A percentile compares a stretch with the other conserved stretches of the same genome.
Conservation (phyloP, 2,329 filamentous ascomycete genomes). For the Exserohilum rostratum region DNA sequence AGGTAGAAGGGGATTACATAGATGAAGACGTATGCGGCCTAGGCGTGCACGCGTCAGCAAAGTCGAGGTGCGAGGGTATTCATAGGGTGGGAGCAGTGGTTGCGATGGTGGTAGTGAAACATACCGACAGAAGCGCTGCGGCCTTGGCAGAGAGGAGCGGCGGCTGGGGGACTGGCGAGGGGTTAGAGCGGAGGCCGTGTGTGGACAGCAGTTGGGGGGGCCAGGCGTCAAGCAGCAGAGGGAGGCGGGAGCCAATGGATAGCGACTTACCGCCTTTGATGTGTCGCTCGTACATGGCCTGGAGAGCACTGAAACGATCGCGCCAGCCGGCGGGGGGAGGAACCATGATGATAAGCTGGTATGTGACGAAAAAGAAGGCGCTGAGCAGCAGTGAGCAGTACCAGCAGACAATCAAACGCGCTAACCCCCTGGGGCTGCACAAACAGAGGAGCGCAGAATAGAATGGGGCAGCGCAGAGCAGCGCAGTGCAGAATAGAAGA, state of each 20-base stretch:
- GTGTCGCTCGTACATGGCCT: constrained; percentile 38
- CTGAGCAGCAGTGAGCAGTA: constrained; percentile 4
- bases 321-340: constrained; percentile 43
- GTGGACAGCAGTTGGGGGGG: constrained; percentile 21
- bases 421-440: constrained; percentile 5
- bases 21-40: constrained; percentile 82
- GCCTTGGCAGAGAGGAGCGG: constrained; percentile 43
- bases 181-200: constrained; percentile 35
- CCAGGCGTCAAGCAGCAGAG: constrained; percentile 31
- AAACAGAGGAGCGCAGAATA: too few relatives aligned
- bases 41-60: constrained; percentile 29
- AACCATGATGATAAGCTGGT: constrained; percentile 26
- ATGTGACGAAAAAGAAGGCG: constrained; percentile 22
- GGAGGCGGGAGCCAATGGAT: constrained; percentile 42
- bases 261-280: constrained; percentile 47
- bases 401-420: constrained; percentile 13
- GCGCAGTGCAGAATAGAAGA: too few relatives aligned
- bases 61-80: constrained; percentile 10
- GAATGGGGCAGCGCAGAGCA: too few relatives aligned
- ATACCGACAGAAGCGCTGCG: constrained; percentile 48
- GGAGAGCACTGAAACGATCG: constrained; percentile 40
- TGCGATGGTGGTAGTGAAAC: constrained; percentile 36
- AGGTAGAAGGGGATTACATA: constrained; percentile 94
- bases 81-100: constrained; percentile 34
- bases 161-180: constrained; percentile 44